These are phyloP conservation scores for Filosporella fistucella DNA, from an alignment of 495 filamentous ascomycete genomes.

Conservation along the genomic window DNA sequence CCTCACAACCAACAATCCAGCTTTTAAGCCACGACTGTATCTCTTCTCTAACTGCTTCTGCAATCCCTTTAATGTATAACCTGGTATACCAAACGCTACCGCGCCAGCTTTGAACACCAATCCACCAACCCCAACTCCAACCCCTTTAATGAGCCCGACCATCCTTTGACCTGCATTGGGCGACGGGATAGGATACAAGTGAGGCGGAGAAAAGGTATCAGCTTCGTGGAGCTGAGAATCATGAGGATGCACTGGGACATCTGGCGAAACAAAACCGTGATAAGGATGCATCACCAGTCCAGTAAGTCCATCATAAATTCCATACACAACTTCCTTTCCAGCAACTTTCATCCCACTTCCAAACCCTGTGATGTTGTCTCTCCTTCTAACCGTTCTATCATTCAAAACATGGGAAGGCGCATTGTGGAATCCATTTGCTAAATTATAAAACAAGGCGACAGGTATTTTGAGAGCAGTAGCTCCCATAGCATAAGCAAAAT, in stretches of 20 bases:
- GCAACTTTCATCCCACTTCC: conserved; percentile 63
- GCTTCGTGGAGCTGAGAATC: too few relatives aligned
- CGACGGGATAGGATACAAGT: too few relatives aligned
- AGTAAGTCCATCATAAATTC: conserved; percentile 64
- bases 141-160: conserved; percentile 56
- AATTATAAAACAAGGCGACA: conserved; percentile 26
- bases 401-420: conserved; percentile 17
- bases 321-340: conserved; percentile 28
- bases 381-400: conserved; percentile 29
- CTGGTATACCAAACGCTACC: conserved; percentile 45
- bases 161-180: conserved; percentile 14
- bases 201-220: too few relatives aligned
- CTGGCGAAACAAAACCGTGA: conserved; percentile 52
- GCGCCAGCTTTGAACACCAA: conserved; percentile 55
- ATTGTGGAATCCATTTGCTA: conserved; percentile 27
- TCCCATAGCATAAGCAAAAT: conserved; percentile 17
- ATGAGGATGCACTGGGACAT: too few relatives aligned
- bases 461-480: conserved; percentile 22
- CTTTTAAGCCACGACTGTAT: conserved; percentile 20
- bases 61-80: conserved; percentile 57
- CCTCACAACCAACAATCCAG: conserved; percentile 22
- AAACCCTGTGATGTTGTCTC: conserved; percentile 61
- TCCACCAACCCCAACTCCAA: conserved; percentile 72
- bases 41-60: conserved; percentile 57
- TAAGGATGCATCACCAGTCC: conserved; percentile 65